These are phyloP conservation scores for Puccinia coronata DNA, from an alignment of 1,284 basidiomycete species.

Conservation along the genomic window DNA sequence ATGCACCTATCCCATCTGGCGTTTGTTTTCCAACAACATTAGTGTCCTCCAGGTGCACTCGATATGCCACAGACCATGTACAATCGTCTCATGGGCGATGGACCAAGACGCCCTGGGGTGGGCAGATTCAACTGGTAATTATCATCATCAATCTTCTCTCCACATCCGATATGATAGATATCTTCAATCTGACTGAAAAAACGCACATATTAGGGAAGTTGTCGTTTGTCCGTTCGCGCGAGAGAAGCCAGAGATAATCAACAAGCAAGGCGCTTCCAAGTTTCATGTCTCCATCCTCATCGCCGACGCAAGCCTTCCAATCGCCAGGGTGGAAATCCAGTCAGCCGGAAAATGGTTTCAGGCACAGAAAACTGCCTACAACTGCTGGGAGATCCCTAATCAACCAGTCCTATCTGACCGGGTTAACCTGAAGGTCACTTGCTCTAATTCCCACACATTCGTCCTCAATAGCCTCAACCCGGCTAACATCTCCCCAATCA, in stretches of 20 bases:
- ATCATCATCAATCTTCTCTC: not conserved
- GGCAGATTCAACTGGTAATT: constrained; percentile 21
- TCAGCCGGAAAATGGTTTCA: not conserved
- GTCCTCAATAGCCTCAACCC: not conserved
- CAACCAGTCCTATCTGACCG: not conserved
- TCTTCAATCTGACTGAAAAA: too few relatives aligned
- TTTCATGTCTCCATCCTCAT: constrained; percentile 32
- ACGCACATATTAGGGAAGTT: constrained; percentile 1
- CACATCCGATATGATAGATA: not conserved
- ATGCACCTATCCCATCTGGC: not conserved
- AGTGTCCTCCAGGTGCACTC: constrained; percentile 16
- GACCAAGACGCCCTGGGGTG: not conserved
- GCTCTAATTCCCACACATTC: not conserved
- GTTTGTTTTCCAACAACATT: not conserved
- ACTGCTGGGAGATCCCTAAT: constrained; percentile 31
- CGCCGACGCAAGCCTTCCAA: not conserved
- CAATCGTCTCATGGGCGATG: constrained; percentile 15
- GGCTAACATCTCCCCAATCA: not conserved
- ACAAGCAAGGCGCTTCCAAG: constrained; percentile 37
- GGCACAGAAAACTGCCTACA: constrained; percentile 5
- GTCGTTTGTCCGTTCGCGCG: constrained; percentile 9
- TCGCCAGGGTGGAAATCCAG: constrained; percentile 9
- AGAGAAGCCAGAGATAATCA: not conserved
- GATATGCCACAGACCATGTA: constrained; percentile 29
- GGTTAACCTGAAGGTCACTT: constrained; percentile 24